Conservation (phyloP, 306 rosid genomes). For the Gastrolobium bilobum region DNA sequence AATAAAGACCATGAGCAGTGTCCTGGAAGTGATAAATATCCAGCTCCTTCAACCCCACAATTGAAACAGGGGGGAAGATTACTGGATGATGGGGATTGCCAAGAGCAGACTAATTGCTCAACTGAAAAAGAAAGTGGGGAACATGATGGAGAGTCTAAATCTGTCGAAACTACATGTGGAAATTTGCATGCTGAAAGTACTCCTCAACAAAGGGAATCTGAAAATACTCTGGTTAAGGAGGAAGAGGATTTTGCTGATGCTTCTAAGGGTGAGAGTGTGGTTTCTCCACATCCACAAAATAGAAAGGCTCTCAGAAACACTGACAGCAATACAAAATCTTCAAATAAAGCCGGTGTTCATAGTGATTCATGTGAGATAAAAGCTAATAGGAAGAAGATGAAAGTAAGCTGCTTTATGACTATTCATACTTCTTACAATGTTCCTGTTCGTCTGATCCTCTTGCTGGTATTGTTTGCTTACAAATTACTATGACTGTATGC, state of each 20-base stretch:
- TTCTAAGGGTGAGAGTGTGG: conserved; percentile 53
- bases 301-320: conserved; percentile 50
- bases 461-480: not conserved
- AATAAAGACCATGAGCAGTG: conserved; percentile 67
- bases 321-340: conserved; percentile 50
- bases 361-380: conserved; percentile 52
- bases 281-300: conserved; percentile 50
- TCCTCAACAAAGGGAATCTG: conserved; percentile 53
- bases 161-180: conserved; percentile 73
- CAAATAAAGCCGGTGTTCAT: conserved; percentile 54
- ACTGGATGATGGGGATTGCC: conserved; percentile 87
- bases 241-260: conserved; percentile 62
- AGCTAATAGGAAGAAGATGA: conserved; percentile 80
- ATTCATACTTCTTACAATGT: conserved; percentile 33
- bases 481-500: conserved; percentile 3
- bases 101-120: conserved; percentile 75
- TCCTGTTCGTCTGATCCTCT: conserved; percentile 29
- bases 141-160: conserved; percentile 78
- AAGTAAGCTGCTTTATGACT: conserved; percentile 60
- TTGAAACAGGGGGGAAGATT: conserved; percentile 73
- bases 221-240: conserved; percentile 53
- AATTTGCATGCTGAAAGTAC: conserved; percentile 57
- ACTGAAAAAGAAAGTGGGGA: conserved; percentile 78
- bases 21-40: conserved; percentile 75
- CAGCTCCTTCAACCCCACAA: conserved; percentile 97